phyloP scores from a whole-genome alignment of 257 asterid species.

The Fraxinus excelsior region DNA sequence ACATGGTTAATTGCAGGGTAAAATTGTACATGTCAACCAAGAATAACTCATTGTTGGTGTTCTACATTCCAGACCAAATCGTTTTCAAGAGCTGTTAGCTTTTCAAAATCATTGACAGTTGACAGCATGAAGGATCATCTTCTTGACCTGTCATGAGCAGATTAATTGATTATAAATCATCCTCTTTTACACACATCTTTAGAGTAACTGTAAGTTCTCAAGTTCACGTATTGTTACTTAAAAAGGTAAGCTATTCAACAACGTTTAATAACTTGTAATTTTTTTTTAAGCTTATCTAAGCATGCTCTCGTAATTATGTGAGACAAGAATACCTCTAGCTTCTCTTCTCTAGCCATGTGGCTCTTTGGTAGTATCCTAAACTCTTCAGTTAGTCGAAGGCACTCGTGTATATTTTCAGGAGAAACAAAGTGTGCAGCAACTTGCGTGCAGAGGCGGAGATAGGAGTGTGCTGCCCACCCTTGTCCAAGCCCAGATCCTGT shows the following conservation, averaged over 20 bases:
- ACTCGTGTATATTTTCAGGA: slow-evolving; percentile 82
- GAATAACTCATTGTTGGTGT: slow-evolving; percentile 9
- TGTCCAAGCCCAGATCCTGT: too few species aligned
- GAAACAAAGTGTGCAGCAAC: slow-evolving; percentile 93
- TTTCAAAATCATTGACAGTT: slow-evolving; percentile 58
- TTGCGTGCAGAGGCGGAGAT: too few species aligned
- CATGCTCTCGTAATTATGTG: not conserved
- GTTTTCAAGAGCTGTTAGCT: slow-evolving; percentile 30
- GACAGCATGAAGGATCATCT: slow-evolving; percentile 79
- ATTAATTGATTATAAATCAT: slow-evolving; percentile 7
- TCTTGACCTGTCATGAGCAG: slow-evolving; percentile 60
- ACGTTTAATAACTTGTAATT: not conserved
- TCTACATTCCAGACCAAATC: slow-evolving; percentile 4
- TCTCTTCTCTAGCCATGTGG: slow-evolving; percentile 92
- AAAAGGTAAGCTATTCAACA: not conserved
- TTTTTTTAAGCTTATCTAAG: not conserved
- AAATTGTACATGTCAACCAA: slow-evolving; percentile 6
- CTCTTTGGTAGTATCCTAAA: slow-evolving; percentile 76
- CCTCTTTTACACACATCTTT: not conserved
- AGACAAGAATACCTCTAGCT: slow-evolving; percentile 63
- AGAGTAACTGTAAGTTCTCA: not conserved
- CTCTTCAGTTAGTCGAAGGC: slow-evolving; percentile 75
- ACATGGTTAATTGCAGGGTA: not conserved
- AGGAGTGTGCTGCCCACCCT: too few species aligned
- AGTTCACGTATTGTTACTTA: too few species aligned